Percentiles rank a stretch among this genome's conserved stretches.
phyloP scores from a whole-genome alignment of 768 basidiomycete genomes.

The Trichaptum fuscoviolaceum region DNA sequence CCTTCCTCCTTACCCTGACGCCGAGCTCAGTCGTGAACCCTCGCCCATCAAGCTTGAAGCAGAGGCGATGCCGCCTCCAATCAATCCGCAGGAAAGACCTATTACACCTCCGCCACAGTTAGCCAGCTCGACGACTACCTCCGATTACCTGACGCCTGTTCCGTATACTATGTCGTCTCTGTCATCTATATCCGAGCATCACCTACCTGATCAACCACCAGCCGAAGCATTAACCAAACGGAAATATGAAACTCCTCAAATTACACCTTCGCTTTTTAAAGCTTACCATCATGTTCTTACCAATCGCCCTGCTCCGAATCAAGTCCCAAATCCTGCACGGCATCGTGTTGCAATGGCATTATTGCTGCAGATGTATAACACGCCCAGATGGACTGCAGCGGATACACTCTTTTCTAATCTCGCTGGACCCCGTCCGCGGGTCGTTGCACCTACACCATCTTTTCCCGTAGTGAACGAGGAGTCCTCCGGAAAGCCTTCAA shows the following conservation, averaged over 20 bases:
- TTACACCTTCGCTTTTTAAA: conserved; percentile 57
- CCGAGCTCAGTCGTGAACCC: conserved; percentile 19
- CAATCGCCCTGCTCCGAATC: conserved; percentile 50
- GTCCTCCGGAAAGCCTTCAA: conserved; percentile 31
- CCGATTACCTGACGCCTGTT: conserved; percentile 67
- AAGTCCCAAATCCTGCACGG: conserved; percentile 51
- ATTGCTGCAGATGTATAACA: conserved; percentile 49
- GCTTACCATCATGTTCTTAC: conserved; percentile 79
- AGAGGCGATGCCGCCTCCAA: conserved; percentile 3
- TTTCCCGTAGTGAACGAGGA: conserved; percentile 48
- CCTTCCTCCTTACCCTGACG: conserved; percentile 60
- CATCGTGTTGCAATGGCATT: conserved; percentile 76
- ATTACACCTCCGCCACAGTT: conserved; percentile 37
- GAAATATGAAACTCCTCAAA: conserved; percentile 38
- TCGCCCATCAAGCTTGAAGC: conserved; percentile 10
- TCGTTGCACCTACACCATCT: conserved; percentile 58
- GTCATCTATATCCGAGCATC: conserved; percentile 60
- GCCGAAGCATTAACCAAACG: conserved; percentile 12
- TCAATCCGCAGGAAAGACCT: conserved; percentile 26
- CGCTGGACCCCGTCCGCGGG: conserved; percentile 55
- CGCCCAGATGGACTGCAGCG: conserved; percentile 62
- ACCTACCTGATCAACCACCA: conserved; percentile 44
- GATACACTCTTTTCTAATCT: conserved; percentile 59
- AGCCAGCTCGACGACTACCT: conserved; percentile 39
- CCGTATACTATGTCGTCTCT: conserved; percentile 74